Percentiles rank a stretch among this genome's conserved stretches.
phyloP scores from a whole-genome alignment of 2,329 filamentous ascomycete species.

The Fusarium sp. region DNA sequence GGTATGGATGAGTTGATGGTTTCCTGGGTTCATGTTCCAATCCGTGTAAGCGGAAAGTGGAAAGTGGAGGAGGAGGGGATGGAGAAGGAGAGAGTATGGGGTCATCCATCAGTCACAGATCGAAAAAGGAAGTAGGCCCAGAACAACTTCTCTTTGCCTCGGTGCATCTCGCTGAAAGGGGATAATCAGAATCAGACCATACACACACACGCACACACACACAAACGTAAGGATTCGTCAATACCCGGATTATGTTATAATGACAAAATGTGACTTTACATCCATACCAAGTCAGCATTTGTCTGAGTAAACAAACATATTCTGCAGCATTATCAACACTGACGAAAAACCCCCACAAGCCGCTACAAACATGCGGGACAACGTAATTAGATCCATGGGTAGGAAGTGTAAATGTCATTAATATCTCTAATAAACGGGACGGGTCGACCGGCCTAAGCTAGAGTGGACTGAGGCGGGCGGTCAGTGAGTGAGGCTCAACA shows the following conservation, averaged over 20 bases:
- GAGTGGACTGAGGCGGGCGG: constrained; percentile 20
- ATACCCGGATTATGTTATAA: constrained; percentile 20
- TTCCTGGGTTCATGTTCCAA: constrained; percentile 3
- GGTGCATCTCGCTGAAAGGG: constrained; percentile 44
- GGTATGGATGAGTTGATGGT: constrained; percentile 20
- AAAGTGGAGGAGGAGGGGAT: constrained; percentile 13
- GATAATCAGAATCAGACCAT: constrained; percentile 39
- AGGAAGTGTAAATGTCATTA: not conserved
- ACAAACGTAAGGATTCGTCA: constrained; percentile 18
- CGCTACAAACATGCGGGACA: constrained; percentile 3
- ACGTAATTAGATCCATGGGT: not conserved
- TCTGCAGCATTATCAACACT: not conserved
- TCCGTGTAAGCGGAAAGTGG: constrained; percentile 29
- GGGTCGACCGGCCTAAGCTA: constrained; percentile 9
- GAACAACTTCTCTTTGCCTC: constrained; percentile 33
- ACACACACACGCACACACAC: constrained; percentile 25
- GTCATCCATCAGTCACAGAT: constrained; percentile 31
- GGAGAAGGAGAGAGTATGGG: constrained; percentile 7
- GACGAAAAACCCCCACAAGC: not conserved
- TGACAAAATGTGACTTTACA: constrained; percentile 10
- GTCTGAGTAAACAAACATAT: not conserved
- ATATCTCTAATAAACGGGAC: constrained; percentile 10
- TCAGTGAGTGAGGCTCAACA: constrained; percentile 29
- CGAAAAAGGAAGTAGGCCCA: constrained; percentile 44
- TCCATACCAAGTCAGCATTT: not conserved